Conservation (phyloP, 805 yeast genomes). For the Candida hungchunana region DNA sequence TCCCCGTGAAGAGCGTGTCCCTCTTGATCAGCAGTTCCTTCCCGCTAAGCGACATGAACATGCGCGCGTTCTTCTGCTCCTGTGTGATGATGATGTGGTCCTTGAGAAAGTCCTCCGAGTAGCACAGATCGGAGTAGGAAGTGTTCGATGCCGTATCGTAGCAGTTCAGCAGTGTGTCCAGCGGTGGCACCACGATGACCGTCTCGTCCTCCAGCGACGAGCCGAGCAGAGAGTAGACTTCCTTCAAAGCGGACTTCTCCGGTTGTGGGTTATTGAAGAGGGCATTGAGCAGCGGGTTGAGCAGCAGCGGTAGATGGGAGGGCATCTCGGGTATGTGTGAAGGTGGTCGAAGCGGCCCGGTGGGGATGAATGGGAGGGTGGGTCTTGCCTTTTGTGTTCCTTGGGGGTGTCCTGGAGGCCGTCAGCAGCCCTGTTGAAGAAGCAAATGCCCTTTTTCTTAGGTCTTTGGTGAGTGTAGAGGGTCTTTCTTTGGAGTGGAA, state of each 20-base stretch:
- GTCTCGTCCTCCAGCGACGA: constrained; percentile 35
- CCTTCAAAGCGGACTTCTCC: constrained; percentile 39
- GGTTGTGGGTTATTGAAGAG: constrained; percentile 63
- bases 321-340: no score
- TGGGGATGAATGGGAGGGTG: no score
- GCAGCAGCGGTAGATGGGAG: constrained; percentile 47
- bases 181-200: constrained; percentile 65
- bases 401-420: no score
- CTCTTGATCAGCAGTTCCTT: constrained; percentile 53
- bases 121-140: constrained; percentile 49
- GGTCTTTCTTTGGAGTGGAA: no score
- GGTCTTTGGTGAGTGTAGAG: no score
- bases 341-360: no score
- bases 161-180: constrained; percentile 39
- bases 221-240: constrained; percentile 40
- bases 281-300: constrained; percentile 62
- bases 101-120: constrained; percentile 53
- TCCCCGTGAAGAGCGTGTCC: constrained; percentile 49
- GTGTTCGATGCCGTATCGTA: constrained; percentile 35
- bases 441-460: no score
- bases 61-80: constrained; percentile 30
- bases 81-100: constrained; percentile 53
- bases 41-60: constrained; percentile 51
- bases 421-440: no score
- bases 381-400: no score